phyloP scores from a whole-genome alignment of 2,329 filamentous ascomycete genomes.

The Microdochium nivale region DNA sequence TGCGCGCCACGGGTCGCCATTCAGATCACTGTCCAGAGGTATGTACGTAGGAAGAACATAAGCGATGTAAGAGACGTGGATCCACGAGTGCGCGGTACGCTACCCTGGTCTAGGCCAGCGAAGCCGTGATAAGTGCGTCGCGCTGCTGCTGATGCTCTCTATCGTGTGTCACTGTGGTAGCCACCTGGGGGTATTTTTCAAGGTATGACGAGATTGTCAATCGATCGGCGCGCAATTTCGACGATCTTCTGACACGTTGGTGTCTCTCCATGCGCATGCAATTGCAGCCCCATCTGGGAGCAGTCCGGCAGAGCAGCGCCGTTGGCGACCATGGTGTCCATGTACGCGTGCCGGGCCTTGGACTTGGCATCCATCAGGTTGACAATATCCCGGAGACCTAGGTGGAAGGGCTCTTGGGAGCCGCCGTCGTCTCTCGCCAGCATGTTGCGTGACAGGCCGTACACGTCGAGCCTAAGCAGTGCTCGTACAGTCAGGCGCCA shows the following conservation, averaged over 20 bases:
- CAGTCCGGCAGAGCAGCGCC: conserved; percentile 23
- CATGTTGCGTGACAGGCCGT: conserved; percentile 31
- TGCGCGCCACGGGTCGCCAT: too few relatives aligned
- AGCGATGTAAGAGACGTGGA: too few relatives aligned
- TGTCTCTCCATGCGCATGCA: conserved; percentile 23
- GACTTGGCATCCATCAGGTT: conserved; percentile 42
- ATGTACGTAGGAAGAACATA: too few relatives aligned
- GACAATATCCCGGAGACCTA: conserved; percentile 47
- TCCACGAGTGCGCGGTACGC: too few relatives aligned
- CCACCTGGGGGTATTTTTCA: conserved; percentile 14
- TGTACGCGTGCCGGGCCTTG: conserved; percentile 34
- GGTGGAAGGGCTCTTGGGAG: conserved; percentile 18
- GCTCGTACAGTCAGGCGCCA: conserved; percentile 47
- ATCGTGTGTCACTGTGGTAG: too few relatives aligned
- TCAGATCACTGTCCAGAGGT: too few relatives aligned
- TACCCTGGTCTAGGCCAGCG: too few relatives aligned
- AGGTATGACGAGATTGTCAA: conserved; percentile 47
- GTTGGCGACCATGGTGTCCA: conserved; percentile 35
- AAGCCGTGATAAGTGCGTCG: too few relatives aligned
- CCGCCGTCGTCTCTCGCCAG: too few relatives aligned
- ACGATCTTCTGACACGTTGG: conserved; percentile 43
- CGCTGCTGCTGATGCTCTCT: too few relatives aligned
- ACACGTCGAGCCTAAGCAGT: conserved; percentile 47
- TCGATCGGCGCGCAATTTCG: conserved; percentile 41
- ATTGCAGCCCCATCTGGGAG: conserved; percentile 11